phyloP scores from a whole-genome alignment of 352 stramenopile genomes.

The Pythium rishiriense region DNA sequence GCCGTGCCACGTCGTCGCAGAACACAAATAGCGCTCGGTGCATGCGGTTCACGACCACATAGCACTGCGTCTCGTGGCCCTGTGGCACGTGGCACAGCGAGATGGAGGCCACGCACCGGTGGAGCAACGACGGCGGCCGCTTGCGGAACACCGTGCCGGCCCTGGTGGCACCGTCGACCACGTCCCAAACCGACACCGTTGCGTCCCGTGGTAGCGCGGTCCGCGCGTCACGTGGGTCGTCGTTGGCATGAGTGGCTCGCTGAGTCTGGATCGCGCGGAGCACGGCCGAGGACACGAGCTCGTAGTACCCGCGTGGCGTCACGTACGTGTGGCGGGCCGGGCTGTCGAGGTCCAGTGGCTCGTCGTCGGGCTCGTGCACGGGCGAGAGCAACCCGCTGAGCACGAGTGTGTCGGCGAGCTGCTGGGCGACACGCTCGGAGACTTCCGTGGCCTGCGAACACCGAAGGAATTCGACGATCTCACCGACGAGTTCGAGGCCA shows the following conservation, averaged over 20 bases:
- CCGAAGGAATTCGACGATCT: slow-evolving; percentile 29
- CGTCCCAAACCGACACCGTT: slow-evolving; percentile 37
- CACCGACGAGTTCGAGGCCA: slow-evolving; percentile 40
- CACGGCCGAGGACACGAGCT: slow-evolving; percentile 41
- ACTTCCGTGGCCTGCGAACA: slow-evolving; percentile 26
- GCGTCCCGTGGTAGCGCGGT: not conserved
- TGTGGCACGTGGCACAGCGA: too few species aligned
- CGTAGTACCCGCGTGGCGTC: slow-evolving; percentile 37
- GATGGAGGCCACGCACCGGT: not conserved
- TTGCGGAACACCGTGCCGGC: slow-evolving; percentile 32
- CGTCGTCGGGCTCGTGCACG: slow-evolving; percentile 20
- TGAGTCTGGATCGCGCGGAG: not conserved
- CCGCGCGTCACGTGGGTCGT: not conserved
- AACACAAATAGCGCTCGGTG: slow-evolving; percentile 23
- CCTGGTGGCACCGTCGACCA: slow-evolving; percentile 36
- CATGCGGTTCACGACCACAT: slow-evolving; percentile 28
- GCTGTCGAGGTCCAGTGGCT: not conserved
- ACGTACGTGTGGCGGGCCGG: slow-evolving; percentile 27
- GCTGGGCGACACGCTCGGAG: slow-evolving; percentile 27
- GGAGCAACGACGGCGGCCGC: slow-evolving; percentile 11
- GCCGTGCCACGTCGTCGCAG: slow-evolving; percentile 17
- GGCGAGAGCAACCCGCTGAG: slow-evolving; percentile 39
- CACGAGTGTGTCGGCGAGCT: slow-evolving; percentile 33
- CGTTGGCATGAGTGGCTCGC: not conserved
- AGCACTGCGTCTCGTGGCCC: slow-evolving; percentile 11